These are phyloP conservation scores for Xerophyta viscosa DNA, from an alignment of 106 monocot species.

Conservation along the genomic window DNA sequence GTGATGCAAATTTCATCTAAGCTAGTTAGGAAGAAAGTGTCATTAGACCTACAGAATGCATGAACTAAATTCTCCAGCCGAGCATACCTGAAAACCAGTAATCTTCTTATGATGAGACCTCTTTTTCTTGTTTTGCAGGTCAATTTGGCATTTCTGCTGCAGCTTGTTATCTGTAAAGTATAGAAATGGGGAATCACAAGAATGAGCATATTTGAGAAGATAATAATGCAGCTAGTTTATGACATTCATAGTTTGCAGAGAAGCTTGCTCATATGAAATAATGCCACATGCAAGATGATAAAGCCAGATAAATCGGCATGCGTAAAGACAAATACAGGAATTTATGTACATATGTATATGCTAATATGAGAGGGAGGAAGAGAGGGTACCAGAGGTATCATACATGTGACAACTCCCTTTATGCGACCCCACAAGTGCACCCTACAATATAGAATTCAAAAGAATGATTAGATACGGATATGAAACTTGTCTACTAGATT, in stretches of 20 bases:
- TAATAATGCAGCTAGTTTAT: too few relatives aligned
- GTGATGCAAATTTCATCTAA: not conserved
- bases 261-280: too few relatives aligned
- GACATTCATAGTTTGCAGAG: too few relatives aligned
- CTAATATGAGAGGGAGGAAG: not conserved
- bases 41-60: not conserved
- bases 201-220: too few relatives aligned
- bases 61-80: not conserved
- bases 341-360: not conserved
- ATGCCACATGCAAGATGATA: too few relatives aligned
- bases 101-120: conserved; percentile 79
- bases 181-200: not conserved
- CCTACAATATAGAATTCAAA: too few relatives aligned
- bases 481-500: too few relatives aligned
- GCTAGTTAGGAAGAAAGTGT: not conserved
- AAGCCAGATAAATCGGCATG: too few relatives aligned
- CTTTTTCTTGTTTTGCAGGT: conserved; percentile 74
- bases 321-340: too few relatives aligned
- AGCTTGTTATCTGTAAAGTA: conserved; percentile 68
- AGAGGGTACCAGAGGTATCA: conserved; percentile 45
- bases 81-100: conserved; percentile 86
- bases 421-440: conserved; percentile 65
- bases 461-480: too few relatives aligned
- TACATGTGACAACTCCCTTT: conserved; percentile 61
- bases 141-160: conserved; percentile 53